Percentiles rank a stretch among this genome's conserved stretches.
Evolutionary conservation across 306 rosid species (phyloP).

Genomic region (Glycine tomentella): DNA sequence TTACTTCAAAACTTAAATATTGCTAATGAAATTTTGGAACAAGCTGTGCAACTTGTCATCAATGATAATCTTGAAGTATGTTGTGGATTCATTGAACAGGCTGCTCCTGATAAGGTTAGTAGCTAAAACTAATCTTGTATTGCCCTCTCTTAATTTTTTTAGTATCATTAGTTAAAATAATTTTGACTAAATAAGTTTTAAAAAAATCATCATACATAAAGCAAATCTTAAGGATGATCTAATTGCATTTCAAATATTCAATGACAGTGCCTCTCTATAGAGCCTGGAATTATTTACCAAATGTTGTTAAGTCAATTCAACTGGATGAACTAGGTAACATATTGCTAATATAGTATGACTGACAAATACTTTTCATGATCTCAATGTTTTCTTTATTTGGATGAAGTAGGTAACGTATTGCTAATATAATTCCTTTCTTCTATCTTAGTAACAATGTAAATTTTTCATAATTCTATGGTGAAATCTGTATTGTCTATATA

Average conservation of each 20-base stretch:
- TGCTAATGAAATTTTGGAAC: slow-evolving; percentile 85
- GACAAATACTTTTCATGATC: not conserved
- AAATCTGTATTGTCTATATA: not conserved
- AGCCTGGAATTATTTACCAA: no score
- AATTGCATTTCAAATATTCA: no score
- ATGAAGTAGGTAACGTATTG: not conserved
- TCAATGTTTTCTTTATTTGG: slow-evolving; percentile 25
- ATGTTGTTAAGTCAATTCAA: no score
- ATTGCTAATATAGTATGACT: no score
- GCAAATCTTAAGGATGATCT: no score
- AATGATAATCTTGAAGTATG: slow-evolving; percentile 99
- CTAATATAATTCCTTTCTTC: not conserved
- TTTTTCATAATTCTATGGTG: slow-evolving; percentile 15
- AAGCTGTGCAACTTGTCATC: slow-evolving; percentile 92
- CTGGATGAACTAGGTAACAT: no score
- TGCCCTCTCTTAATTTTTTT: no score
- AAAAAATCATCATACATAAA: no score
- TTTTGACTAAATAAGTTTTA: no score
- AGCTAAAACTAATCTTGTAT: no score
- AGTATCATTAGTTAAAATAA: no score
- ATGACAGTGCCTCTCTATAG: no score
- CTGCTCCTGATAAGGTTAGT: slow-evolving; percentile 95
- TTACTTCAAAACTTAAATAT: slow-evolving; percentile 87
- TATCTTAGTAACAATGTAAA: slow-evolving; percentile 14
- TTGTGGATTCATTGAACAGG: slow-evolving; percentile 94